Percentiles rank a stretch among this genome's conserved stretches.
phyloP scores from a whole-genome alignment of 768 basidiomycete species.

The Phaeotremella skinneri region DNA sequence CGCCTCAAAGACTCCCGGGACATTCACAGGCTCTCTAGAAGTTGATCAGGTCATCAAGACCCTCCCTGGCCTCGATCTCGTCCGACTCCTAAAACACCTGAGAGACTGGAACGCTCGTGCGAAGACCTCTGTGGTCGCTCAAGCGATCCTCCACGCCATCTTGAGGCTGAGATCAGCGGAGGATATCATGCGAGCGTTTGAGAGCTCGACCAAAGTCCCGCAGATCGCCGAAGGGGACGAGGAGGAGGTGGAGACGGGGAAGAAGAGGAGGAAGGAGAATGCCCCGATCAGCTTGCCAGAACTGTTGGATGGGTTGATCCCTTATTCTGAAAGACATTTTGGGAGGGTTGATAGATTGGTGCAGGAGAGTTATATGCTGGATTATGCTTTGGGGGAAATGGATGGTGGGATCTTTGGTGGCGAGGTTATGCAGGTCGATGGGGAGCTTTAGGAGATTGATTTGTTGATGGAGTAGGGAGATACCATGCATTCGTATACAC shows the following conservation, averaged over 20 bases:
- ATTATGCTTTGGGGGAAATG: slow-evolving; percentile 59
- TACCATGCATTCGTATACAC: not conserved
- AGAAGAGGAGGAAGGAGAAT: slow-evolving; percentile 25
- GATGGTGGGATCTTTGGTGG: slow-evolving; percentile 48
- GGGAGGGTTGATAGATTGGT: slow-evolving; percentile 77
- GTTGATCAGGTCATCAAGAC: slow-evolving; percentile 80
- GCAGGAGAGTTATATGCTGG: slow-evolving; percentile 93
- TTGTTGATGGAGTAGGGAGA: not conserved
- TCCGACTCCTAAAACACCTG: slow-evolving; percentile 73
- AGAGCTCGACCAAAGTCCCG: slow-evolving; percentile 25
- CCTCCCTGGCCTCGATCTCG: slow-evolving; percentile 70
- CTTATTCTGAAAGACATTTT: slow-evolving; percentile 92
- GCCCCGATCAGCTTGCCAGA: slow-evolving; percentile 47
- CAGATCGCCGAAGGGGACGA: slow-evolving; percentile 13
- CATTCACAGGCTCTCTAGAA: slow-evolving; percentile 64
- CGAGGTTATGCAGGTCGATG: slow-evolving; percentile 41
- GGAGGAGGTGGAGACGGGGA: slow-evolving; percentile 21
- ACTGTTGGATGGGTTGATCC: slow-evolving; percentile 77
- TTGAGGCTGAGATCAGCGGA: slow-evolving; percentile 73
- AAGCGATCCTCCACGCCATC: slow-evolving; percentile 75
- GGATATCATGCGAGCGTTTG: slow-evolving; percentile 69
- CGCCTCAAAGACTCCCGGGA: slow-evolving; percentile 33
- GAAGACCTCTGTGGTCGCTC: slow-evolving; percentile 80
- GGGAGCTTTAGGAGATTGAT: not conserved
- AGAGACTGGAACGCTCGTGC: slow-evolving; percentile 94